These are phyloP conservation scores for Psilocybe cubensis DNA, from an alignment of 768 basidiomycete genomes.

Conservation along the genomic window DNA sequence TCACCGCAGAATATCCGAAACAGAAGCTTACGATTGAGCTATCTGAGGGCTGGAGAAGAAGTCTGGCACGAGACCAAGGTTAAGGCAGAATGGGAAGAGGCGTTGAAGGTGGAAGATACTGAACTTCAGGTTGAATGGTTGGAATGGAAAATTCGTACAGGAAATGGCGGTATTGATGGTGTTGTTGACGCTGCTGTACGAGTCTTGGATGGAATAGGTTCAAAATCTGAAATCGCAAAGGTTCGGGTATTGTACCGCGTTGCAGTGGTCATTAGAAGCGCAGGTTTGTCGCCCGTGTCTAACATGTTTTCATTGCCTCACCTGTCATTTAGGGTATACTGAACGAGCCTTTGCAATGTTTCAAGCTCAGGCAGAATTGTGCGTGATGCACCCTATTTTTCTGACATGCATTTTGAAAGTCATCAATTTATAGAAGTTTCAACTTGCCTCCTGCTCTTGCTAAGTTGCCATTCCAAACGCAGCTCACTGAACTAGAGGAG, in stretches of 20 bases:
- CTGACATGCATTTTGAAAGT: neutral
- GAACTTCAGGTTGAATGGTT: conserved; percentile 82
- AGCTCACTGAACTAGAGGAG: conserved; percentile 67
- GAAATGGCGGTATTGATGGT: conserved; percentile 50
- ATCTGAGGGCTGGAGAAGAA: conserved; percentile 75
- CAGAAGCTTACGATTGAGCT: conserved; percentile 56
- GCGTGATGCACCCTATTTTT: conserved; percentile 27
- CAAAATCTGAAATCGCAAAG: conserved; percentile 52
- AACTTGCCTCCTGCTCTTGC: conserved; percentile 51
- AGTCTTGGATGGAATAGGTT: conserved; percentile 40
- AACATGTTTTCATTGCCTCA: neutral
- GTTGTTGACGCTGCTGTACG: conserved; percentile 56
- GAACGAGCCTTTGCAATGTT: conserved; percentile 80
- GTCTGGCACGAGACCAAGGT: conserved; percentile 65
- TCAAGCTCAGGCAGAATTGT: conserved; percentile 87
- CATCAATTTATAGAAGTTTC: conserved; percentile 54
- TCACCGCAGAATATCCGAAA: conserved; percentile 56
- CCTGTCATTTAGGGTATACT: conserved; percentile 54
- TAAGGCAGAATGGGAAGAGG: conserved; percentile 62
- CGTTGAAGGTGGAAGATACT: conserved; percentile 53
- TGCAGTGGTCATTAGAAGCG: conserved; percentile 61
- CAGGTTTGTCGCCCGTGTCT: conserved; percentile 49
- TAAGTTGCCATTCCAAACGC: conserved; percentile 45
- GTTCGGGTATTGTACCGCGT: conserved; percentile 75
- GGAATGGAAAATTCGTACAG: conserved; percentile 67